Percentiles rank a stretch among this genome's conserved stretches.
Evolutionary conservation across 208 protist genomes (phyloP).

Genomic region (Porcisia deanei): DNA sequence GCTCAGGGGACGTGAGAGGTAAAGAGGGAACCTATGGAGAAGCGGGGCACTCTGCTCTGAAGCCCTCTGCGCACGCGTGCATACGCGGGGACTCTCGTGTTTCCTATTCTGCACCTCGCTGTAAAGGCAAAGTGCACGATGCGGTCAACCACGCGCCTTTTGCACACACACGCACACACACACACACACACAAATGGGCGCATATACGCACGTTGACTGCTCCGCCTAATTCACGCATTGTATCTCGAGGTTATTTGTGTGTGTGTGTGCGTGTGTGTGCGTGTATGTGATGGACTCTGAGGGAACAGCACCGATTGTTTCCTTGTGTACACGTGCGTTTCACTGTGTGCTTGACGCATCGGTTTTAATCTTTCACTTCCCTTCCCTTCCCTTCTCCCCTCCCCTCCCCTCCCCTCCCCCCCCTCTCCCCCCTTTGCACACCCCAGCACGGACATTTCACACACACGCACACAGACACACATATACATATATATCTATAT

Average conservation of each 20-base stretch:
- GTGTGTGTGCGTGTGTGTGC: no score
- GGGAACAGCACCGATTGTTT: background rate
- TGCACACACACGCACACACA: no score
- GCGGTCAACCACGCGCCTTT: background rate
- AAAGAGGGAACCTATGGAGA: background rate
- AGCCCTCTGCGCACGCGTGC: background rate
- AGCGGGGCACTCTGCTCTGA: background rate
- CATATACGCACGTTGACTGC: background rate
- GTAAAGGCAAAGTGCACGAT: background rate
- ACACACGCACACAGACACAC: no score
- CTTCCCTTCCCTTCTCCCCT: no score
- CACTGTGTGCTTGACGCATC: background rate
- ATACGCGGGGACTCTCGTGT: background rate
- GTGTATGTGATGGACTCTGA: background rate
- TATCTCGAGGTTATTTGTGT: background rate
- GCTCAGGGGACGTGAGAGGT: background rate
- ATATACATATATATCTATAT: no score
- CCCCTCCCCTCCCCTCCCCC: no score
- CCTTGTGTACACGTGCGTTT: background rate
- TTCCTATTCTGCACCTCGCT: background rate
- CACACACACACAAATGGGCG: background rate
- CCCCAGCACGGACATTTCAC: no score
- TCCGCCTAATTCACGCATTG: background rate
- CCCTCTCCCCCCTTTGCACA: background rate
- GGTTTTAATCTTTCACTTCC: background rate